Evolutionary conservation across 2,329 filamentous ascomycete species (phyloP).

Genomic region (Zymoseptoria passerinii): DNA sequence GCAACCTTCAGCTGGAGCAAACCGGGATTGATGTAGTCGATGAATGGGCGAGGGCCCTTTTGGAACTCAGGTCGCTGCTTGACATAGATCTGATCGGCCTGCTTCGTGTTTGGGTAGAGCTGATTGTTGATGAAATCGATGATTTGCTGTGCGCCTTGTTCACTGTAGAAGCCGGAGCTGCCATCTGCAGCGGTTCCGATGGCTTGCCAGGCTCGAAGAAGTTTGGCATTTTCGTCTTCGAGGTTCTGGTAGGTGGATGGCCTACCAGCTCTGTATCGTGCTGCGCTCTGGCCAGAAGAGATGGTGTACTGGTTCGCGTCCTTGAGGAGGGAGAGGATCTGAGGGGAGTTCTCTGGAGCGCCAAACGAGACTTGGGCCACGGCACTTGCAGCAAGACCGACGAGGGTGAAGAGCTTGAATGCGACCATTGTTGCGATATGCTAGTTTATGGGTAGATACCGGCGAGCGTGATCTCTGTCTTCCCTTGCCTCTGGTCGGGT

Average conservation of each 20-base stretch:
- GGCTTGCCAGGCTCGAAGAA: slow-evolving; percentile 1
- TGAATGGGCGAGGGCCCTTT: neutral
- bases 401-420: slow-evolving; percentile 1
- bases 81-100: neutral
- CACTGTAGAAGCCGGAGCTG: slow-evolving; percentile 5
- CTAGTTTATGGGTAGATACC: neutral
- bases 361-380: slow-evolving; percentile 5
- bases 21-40: slow-evolving; percentile 5
- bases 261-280: neutral
- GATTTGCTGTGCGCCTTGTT: slow-evolving; percentile 1
- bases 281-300: neutral
- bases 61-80: neutral
- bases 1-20: slow-evolving; percentile 4
- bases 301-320: slow-evolving; percentile 1
- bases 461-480: neutral
- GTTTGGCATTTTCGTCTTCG: neutral
- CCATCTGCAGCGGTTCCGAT: neutral
- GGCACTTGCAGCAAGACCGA: neutral
- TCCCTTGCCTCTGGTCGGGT: neutral
- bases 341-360: slow-evolving; percentile 4
- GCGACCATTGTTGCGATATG: neutral
- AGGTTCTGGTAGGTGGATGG: neutral
- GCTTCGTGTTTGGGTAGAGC: slow-evolving; percentile 1
- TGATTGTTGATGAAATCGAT: slow-evolving; percentile 2
- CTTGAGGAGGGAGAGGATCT: neutral